These are phyloP conservation scores for barrel medic (Medicago truncatula) DNA, from an alignment of 306 rosid species.

Conservation along the genomic window MtrunA17r5.0-ANR NC_053049.1:7409001-7409500, in stretches of 20 bases:
- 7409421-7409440: neutral
- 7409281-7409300: too few relatives aligned
- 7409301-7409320: too few relatives aligned
- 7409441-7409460: slow-evolving; percentile 78
- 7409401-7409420: neutral
- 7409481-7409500: slow-evolving; percentile 60
- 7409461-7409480: slow-evolving; percentile 43
- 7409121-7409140: neutral
- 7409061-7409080: too few relatives aligned
- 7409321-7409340: too few relatives aligned
- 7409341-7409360: too few relatives aligned
- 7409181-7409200: too few relatives aligned
- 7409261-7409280: neutral
- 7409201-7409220: slow-evolving; percentile 86
- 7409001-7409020: slow-evolving; percentile 63
- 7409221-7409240: slow-evolving; percentile 58
- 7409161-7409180: slow-evolving; percentile 71
- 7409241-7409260: neutral
- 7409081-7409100: too few relatives aligned
- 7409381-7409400: too few relatives aligned
- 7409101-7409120: neutral
- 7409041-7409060: slow-evolving; percentile 46
- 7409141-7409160: slow-evolving; percentile 34
- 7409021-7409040: slow-evolving; percentile 73
- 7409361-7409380: too few relatives aligned